A percentile compares a stretch with the other conserved stretches of the same genome.
Conservation (phyloP, 257 asterid species). For the Marsdenia floribunda region DNA sequence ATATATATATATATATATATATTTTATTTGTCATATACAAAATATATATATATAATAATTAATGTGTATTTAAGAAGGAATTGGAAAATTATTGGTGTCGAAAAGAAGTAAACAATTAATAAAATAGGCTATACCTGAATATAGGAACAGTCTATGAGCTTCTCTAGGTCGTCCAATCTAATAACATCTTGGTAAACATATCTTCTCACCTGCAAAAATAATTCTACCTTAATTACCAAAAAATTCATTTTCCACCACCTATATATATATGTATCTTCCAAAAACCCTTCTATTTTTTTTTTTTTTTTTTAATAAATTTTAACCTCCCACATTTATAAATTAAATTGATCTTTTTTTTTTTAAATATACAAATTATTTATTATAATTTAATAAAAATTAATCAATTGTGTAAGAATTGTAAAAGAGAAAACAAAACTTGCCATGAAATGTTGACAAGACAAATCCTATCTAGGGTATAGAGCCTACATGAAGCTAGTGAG, state of each 20-base stretch:
- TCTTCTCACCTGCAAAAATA: constrained; percentile 60
- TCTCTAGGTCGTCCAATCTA: constrained; percentile 82
- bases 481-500: neutral
- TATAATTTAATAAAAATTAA: neutral
- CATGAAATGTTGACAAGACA: neutral
- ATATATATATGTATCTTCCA: no score
- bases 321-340: no score
- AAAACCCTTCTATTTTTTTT: neutral
- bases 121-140: constrained; percentile 46
- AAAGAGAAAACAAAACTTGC: neutral
- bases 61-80: no score
- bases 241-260: neutral
- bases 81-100: no score
- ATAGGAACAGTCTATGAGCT: constrained; percentile 66
- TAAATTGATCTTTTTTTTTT: neutral
- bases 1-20: no score
- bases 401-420: neutral
- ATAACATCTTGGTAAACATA: constrained; percentile 77
- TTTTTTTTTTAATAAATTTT: no score
- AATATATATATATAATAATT: no score
- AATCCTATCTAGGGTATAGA: neutral
- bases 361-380: neutral
- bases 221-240: neutral
- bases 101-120: no score
- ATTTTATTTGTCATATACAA: no score